A percentile compares a stretch with the other conserved stretches of the same genome.
Conservation (phyloP, 2,329 filamentous ascomycete species). For the Lasiodiplodia citricola region DNA sequence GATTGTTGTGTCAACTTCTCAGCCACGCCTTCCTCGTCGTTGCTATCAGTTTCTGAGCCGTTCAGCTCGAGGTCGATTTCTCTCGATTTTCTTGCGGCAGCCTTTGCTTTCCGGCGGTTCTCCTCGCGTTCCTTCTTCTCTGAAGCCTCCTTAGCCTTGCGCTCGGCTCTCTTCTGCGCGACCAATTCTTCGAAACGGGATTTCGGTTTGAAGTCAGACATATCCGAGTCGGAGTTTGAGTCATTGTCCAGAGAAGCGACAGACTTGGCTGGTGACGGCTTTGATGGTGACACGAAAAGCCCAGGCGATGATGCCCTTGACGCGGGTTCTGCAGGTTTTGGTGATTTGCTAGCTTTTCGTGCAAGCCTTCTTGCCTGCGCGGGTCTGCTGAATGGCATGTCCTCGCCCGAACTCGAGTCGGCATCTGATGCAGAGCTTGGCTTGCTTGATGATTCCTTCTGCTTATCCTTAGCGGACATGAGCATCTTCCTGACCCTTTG, state of each 20-base stretch:
- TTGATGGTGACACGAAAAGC: conserved; percentile 62
- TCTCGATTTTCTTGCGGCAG: conserved; percentile 29
- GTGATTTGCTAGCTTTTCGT: background rate
- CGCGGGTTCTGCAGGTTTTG: background rate
- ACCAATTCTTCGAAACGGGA: conserved; percentile 74
- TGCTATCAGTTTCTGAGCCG: conserved; percentile 43
- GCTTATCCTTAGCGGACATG: conserved; percentile 38
- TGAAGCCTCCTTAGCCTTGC: conserved; percentile 68
- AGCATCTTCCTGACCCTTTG: conserved; percentile 53
- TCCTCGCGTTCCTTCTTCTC: conserved; percentile 51
- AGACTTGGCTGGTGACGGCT: conserved; percentile 35
- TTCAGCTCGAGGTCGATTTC: conserved; percentile 45
- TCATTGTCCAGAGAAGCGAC: conserved; percentile 38
- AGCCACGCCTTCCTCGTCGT: conserved; percentile 62
- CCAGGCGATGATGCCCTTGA: conserved; percentile 54
- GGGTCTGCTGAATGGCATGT: conserved; percentile 16
- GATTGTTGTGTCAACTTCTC: conserved; percentile 67
- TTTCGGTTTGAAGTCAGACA: conserved; percentile 55
- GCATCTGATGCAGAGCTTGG: conserved; percentile 25
- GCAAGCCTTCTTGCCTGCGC: background rate
- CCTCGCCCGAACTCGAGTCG: conserved; percentile 29
- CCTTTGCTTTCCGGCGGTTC: conserved; percentile 27
- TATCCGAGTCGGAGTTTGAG: conserved; percentile 48
- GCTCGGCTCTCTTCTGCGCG: conserved; percentile 73
- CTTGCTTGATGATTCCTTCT: conserved; percentile 26